Evolutionary conservation across 345 rosid genomes (phyloP), one percentile per base, ranked within the genome.

Genomic region (Mangifera indica): DNA sequence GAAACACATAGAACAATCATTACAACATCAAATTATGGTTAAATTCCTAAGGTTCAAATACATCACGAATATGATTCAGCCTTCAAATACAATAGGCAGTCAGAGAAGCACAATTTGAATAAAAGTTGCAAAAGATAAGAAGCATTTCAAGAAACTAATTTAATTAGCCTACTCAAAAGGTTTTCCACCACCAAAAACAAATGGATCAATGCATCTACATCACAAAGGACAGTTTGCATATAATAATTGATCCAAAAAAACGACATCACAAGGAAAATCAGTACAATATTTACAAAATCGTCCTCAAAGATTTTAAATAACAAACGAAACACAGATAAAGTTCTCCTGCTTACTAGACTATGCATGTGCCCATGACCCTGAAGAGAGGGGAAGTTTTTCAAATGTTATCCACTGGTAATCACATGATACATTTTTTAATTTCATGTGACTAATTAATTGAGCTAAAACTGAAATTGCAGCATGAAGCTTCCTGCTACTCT

Each of bases 171-270:
- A 13, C 67, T 12, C 29, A 52, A 66, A 26, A 67, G 57, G 18
- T 64, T 13, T 15, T 24, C 24, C 8, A 15, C 3, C 54, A 1
- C 37, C 14, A 17, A 25, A 46, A 15, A 46, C 12, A 65, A 15
- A 24, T 3, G 8, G 34, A 64, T 45, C 53, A 63, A 44, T 7
- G 45, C 26, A 48, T 15, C 37, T 14, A 3, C 15, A 26, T 54
- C 34, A 55, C 18, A 29, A 52, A 29, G 15, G 10, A 66, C 46
- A 32, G 13, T 66, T 51, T 66, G 70, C 70, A n/a, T 66, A 37
- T 5, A 37, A 15, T 18, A 66, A 17, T 32, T 6, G 15, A n/a
- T 54, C 37, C 71, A 67, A 20, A 37, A 67, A 20, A 37, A 32
- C 1, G 5, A 34, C 17, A 12, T 29, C 37, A 52, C 11, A 1